Base-by-base conservation (phyloP, 495 filamentous ascomycete species). In the Cercophora samala region DNA sequence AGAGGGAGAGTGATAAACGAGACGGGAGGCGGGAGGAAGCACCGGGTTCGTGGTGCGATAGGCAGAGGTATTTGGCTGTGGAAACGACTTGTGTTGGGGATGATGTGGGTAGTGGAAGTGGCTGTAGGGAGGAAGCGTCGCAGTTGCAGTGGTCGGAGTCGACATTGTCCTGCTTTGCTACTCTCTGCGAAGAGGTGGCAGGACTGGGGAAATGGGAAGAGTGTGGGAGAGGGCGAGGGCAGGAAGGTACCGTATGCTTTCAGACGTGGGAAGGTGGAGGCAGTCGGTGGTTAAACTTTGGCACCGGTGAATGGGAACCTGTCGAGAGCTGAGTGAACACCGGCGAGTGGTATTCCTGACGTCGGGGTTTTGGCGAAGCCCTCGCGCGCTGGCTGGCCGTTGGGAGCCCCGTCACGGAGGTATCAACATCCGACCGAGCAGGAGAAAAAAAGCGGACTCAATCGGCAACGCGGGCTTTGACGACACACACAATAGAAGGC, bases 111-210 rank as follows among this genome's bases (percentile, higher is more conserved):
- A 90, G 72, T 85, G 85, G 69, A 87, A 88, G 72, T 90, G 89
- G 70, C 90, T 78, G 71, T 82, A 82, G 67, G 77, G 86, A 69
- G 87, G 85, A 74, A 90, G 84, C 69, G 90, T 91, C 69, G 90
- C 89, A 68, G 89, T 91, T 58, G 89, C 90, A 59, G 89, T 92
- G 59, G 91, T 93, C 58, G 91, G 91, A 19, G 91, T 93, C 81
- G 92, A 94, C 92, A 96, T 96, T 74, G 73, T 76, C 68, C 60
- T 73, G 65, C 65, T 68, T 46, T 18, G 53, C n/a, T 56, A 18
- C 53, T 56, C 64, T 17, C 42, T 11, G 59, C 26, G 60, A 64
- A 26, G 24, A 63, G 54, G 60, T 51, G 55, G 60, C 3, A 23
- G 64, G 37, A 18, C 11, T 46, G 37, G 37, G 37, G 13, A 46